Percentiles rank a stretch among this genome's conserved stretches.
Conservation (phyloP, 2,329 filamentous ascomycete species). For the Monosporascus sp. region DNA sequence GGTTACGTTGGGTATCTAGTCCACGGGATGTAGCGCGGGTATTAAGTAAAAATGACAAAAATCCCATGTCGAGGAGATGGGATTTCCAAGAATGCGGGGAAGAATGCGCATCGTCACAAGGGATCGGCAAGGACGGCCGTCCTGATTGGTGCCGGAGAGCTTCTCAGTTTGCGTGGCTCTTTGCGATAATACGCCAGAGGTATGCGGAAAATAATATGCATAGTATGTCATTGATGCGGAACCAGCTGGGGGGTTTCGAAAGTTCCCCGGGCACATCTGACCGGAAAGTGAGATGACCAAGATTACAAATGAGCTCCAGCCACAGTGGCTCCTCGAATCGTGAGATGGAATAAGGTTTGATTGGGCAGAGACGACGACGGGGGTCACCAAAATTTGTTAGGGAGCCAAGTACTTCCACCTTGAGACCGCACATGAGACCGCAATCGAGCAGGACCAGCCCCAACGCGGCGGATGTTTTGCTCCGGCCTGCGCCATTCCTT, state of each 20-base stretch:
- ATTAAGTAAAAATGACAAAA: neutral
- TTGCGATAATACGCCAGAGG: neutral
- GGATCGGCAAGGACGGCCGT: too few species aligned
- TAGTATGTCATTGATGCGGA: neutral
- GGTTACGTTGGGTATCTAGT: too few species aligned
- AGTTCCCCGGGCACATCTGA: neutral
- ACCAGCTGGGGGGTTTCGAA: neutral
- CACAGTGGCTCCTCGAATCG: neutral
- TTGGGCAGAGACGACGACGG: neutral
- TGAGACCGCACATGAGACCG: neutral
- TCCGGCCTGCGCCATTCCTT: neutral
- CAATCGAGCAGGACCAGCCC: neutral
- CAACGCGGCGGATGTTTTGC: neutral
- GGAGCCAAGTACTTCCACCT: constrained; percentile 9
- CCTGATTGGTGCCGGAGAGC: too few species aligned
- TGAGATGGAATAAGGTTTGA: neutral
- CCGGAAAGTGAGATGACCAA: neutral
- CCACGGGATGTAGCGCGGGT: too few species aligned
- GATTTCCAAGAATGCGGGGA: neutral
- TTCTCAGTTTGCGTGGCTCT: too few species aligned
- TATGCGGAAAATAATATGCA: neutral
- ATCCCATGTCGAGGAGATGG: neutral
- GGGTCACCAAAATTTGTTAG: constrained; percentile 16
- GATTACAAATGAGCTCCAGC: neutral
- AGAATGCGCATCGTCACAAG: too few species aligned